phyloP scores from a whole-genome alignment of 306 rosid species.

The Dalbergia cochinchinensis region DNA sequence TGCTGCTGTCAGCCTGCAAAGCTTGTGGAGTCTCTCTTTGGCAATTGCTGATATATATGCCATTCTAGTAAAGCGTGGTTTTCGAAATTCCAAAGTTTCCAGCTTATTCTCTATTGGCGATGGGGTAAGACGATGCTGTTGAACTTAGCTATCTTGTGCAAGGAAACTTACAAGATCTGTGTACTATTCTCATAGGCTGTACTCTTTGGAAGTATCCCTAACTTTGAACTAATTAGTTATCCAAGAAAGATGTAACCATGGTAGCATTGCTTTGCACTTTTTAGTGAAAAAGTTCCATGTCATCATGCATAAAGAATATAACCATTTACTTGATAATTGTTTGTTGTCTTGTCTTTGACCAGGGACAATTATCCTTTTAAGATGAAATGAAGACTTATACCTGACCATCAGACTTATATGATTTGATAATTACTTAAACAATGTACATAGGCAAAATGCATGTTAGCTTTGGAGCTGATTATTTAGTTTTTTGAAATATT shows the following conservation, averaged over 20 bases:
- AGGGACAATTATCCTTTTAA: no score
- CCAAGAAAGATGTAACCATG: slow-evolving; percentile 12
- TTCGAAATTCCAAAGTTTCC: slow-evolving; percentile 56
- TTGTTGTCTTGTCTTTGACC: no score
- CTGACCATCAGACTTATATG: no score
- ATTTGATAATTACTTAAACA: no score
- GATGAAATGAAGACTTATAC: no score
- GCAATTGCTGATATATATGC: slow-evolving; percentile 65
- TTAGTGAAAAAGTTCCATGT: no score
- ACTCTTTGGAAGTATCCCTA: background rate
- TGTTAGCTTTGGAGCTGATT: slow-evolving; percentile 16
- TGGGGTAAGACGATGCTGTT: slow-evolving; percentile 56
- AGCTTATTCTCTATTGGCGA: slow-evolving; percentile 68
- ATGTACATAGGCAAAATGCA: background rate
- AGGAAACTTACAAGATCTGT: slow-evolving; percentile 6
- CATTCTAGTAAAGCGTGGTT: slow-evolving; percentile 64
- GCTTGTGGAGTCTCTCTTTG: slow-evolving; percentile 68
- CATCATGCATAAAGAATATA: no score
- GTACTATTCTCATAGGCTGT: slow-evolving; percentile 4
- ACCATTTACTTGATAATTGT: no score
- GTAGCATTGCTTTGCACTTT: background rate
- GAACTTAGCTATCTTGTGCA: slow-evolving; percentile 29
- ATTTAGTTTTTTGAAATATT: slow-evolving; percentile 15
- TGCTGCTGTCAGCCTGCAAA: slow-evolving; percentile 68
- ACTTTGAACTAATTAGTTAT: slow-evolving; percentile 7